A percentile compares a stretch with the other conserved stretches of the same genome.
Conservation (phyloP, 768 basidiomycete genomes). For the Suillus bovinus region DNA sequence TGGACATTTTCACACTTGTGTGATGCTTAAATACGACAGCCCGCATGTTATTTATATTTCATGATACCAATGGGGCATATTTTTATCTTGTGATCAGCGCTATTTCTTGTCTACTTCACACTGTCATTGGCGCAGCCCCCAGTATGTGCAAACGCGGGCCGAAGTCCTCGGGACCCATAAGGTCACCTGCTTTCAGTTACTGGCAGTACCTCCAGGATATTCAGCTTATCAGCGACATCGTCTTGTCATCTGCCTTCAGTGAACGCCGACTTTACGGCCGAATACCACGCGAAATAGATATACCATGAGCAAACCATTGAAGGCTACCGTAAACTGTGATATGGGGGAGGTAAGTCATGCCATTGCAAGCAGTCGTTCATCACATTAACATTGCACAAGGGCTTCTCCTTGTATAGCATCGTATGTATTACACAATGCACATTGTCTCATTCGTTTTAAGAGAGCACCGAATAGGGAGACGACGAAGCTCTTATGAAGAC, state of each 20-base stretch:
- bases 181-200: background rate
- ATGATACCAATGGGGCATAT: background rate
- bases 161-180: background rate
- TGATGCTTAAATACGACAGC: background rate
- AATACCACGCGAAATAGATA: background rate
- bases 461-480: slow-evolving; percentile 38
- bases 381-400: slow-evolving; percentile 30
- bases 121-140: background rate
- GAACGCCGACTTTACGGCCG: background rate
- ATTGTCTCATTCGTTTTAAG: background rate
- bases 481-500: slow-evolving; percentile 55
- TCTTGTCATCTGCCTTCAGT: background rate
- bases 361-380: background rate
- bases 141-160: background rate
- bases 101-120: background rate
- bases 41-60: background rate
- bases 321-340: slow-evolving; percentile 54
- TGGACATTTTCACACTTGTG: background rate
- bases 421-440: slow-evolving; percentile 27
- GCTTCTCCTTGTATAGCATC: slow-evolving; percentile 50
- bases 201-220: background rate
- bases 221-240: background rate
- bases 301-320: slow-evolving; percentile 24
- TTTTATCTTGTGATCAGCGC: background rate
- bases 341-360: slow-evolving; percentile 49